Base-by-base conservation (phyloP, 495 filamentous ascomycete genomes). In the Diplogelasinospora grovesii region DNA sequence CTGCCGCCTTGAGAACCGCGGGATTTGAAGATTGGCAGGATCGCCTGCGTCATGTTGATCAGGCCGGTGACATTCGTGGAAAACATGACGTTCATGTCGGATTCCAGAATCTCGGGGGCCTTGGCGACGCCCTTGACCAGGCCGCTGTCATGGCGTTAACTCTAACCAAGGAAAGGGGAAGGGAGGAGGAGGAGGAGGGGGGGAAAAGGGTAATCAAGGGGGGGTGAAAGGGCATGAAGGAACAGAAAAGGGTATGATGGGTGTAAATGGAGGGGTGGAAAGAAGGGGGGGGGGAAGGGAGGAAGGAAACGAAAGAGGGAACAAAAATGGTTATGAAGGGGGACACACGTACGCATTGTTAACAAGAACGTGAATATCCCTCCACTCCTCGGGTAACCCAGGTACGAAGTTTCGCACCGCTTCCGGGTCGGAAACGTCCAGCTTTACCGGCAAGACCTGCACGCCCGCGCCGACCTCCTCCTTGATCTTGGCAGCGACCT, bases 21-120 rank as follows among this genome's bases (percentile, higher is more conserved):
- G 56, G 79, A 75, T 69, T 88, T 82, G 74, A 88, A 94, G 60
- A 89, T 81, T 14, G 82, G 77, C 14, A 98, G 74, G 33, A 95
- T 67, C 21, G 85, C 86, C 70, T 98, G 92, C 5, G 92, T 97
- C 86, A 98, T 92, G 71, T 89, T 85, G 68, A 98, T 93, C 16
- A 98, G 71, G 13, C 92, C 92, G 3, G 79, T 89, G 34, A 96
- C 89, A 63, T 98, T 98, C 36, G 92, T 96, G 34, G 75, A 64
- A 52, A 95, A 82, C 89, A 97, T 95, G 61, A 79, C 56, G 50
- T 83, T 71, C 46, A 96, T 83, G 69, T 98, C 90, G 45, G 82
- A 81, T 52, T 85, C 71, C 22, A 64, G 71, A 56, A 98, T 96
- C 32, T 85, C 73, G 40, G 88, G 88, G 1, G 89, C 87, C 59